These are phyloP conservation scores for Ogataea allantospora DNA, from an alignment of 805 yeast species.

Conservation along the genomic window DNA sequence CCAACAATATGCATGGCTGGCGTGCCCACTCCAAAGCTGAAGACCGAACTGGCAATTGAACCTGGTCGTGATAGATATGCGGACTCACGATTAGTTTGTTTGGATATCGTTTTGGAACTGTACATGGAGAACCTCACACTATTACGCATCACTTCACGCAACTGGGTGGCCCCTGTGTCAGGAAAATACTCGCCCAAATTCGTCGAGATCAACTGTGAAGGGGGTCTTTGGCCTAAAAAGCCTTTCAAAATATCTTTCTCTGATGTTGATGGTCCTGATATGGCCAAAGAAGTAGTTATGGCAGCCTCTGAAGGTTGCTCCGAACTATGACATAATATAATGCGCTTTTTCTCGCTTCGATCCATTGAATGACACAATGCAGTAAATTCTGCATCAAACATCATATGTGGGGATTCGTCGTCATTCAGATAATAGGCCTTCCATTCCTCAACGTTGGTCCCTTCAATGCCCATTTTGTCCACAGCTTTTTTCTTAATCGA, in stretches of 20 bases:
- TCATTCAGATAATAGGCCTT: constrained; percentile 56
- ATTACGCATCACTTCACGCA: constrained; percentile 78
- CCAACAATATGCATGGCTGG: constrained; percentile 54
- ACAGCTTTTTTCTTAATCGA: constrained; percentile 70
- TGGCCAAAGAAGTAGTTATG: constrained; percentile 11
- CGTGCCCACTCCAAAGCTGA: constrained; percentile 31
- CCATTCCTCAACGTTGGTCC: constrained; percentile 45
- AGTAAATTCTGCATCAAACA: constrained; percentile 78
- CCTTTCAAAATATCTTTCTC: constrained; percentile 34
- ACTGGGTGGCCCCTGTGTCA: constrained; percentile 63
- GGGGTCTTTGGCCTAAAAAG: constrained; percentile 87
- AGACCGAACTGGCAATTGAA: constrained; percentile 28
- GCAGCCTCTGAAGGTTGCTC: constrained; percentile 55
- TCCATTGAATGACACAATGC: constrained; percentile 78
- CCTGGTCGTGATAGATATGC: constrained; percentile 24
- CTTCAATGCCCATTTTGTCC: constrained; percentile 50
- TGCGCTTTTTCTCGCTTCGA: constrained; percentile 65
- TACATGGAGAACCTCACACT: constrained; percentile 75
- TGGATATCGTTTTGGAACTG: constrained; percentile 22
- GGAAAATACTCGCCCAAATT: constrained; percentile 92
- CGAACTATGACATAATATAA: constrained; percentile 62
- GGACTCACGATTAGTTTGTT: constrained; percentile 22
- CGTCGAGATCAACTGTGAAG: constrained; percentile 86
- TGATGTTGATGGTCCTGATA: background rate
- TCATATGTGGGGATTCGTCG: constrained; percentile 40